These are phyloP conservation scores for Buddleja alternifolia DNA, from an alignment of 257 asterid genomes.

Conservation along the genomic window DNA sequence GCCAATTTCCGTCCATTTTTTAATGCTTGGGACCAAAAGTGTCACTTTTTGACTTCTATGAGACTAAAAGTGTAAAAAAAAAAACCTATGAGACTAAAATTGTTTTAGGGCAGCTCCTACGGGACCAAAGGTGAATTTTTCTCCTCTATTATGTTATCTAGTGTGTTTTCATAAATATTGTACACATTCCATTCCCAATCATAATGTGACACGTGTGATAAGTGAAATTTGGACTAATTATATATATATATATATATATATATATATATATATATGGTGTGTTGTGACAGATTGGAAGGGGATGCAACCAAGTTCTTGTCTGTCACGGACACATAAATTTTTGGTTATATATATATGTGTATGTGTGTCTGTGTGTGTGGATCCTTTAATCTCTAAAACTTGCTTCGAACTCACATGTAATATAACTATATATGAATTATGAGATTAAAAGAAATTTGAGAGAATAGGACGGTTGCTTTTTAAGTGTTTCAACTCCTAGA, in stretches of 20 bases:
- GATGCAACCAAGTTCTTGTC: constrained; percentile 37
- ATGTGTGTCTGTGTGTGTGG: too few species aligned
- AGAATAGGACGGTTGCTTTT: constrained; percentile 24
- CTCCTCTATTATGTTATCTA: too few species aligned
- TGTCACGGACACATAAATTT: constrained; percentile 53
- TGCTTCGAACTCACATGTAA: constrained; percentile 42
- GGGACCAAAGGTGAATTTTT: too few species aligned
- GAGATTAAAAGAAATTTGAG: constrained; percentile 19
- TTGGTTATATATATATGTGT: neutral
- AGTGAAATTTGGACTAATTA: neutral
- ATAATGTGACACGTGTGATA: neutral
- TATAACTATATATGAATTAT: neutral
- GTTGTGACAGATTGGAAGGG: constrained; percentile 22
- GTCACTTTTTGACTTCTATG: too few species aligned
- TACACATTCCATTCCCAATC: too few species aligned
- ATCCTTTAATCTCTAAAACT: neutral
- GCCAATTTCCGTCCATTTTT: too few species aligned
- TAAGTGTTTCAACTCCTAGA: neutral
- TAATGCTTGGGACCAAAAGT: too few species aligned
- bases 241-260: neutral
- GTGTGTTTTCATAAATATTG: too few species aligned
- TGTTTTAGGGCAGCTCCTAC: too few species aligned
- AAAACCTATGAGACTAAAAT: too few species aligned
- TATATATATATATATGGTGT: neutral
- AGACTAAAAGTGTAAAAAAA: too few species aligned